A percentile compares a stretch with the other conserved stretches of the same genome.
Evolutionary conservation across 2,329 filamentous ascomycete species (phyloP).

Genomic region (Penicillium sp.): DNA sequence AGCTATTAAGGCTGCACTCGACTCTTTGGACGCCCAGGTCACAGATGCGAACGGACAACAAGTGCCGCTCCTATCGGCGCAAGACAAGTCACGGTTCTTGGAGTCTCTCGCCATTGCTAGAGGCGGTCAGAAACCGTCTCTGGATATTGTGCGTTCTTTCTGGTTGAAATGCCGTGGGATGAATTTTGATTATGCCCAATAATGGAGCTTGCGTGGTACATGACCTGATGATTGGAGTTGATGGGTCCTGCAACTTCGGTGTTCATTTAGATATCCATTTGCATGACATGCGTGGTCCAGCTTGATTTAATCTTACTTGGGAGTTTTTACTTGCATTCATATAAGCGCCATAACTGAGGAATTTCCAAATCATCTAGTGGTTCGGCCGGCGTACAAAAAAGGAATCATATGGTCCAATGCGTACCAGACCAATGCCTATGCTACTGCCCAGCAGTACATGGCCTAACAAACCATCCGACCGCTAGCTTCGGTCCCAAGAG

Average conservation of each 20-base stretch:
- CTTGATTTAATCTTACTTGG: background rate
- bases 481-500: no score
- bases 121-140: conserved; percentile 31
- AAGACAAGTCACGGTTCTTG: conserved; percentile 37
- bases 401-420: background rate
- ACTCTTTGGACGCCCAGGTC: conserved; percentile 21
- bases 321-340: background rate
- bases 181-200: conserved; percentile 34
- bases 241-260: conserved; percentile 6
- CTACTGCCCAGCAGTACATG: no score
- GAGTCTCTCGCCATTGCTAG: conserved; percentile 33
- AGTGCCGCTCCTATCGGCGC: conserved; percentile 21
- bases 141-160: conserved; percentile 34
- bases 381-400: background rate
- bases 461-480: no score
- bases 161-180: conserved; percentile 40
- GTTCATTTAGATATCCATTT: conserved; percentile 10
- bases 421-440: background rate
- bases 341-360: background rate
- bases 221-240: conserved; percentile 9
- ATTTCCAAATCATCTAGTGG: background rate
- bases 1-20: conserved; percentile 31
- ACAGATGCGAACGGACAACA: conserved; percentile 17
- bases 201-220: conserved; percentile 9
- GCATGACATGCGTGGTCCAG: conserved; percentile 4